phyloP scores from a whole-genome alignment of 2,329 filamentous ascomycete species.

The Alternaria arbusti region DNA sequence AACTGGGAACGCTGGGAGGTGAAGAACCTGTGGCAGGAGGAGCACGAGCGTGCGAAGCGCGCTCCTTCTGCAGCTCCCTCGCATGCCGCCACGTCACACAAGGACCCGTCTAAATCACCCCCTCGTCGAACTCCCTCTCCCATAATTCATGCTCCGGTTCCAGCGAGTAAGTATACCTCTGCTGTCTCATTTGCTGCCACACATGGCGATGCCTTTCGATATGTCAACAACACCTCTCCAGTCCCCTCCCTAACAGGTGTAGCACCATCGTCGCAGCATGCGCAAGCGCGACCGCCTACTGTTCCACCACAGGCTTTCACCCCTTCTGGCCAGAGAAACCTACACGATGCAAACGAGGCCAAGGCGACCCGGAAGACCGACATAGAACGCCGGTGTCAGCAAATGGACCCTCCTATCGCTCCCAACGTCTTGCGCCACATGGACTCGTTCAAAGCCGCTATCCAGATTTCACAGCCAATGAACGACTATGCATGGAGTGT shows the following conservation, averaged over 20 bases:
- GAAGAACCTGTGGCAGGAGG: constrained; percentile 40
- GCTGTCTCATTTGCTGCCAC: constrained; percentile 20
- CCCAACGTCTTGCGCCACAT: constrained; percentile 70
- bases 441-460: constrained; percentile 75
- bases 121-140: constrained; percentile 35
- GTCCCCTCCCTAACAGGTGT: constrained; percentile 37
- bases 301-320: constrained; percentile 43
- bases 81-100: constrained; percentile 23
- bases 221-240: constrained; percentile 27
- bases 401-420: constrained; percentile 69
- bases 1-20: constrained; percentile 79
- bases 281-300: constrained; percentile 41
- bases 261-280: constrained; percentile 37
- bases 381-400: constrained; percentile 73
- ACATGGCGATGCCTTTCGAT: constrained; percentile 20
- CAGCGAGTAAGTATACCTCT: constrained; percentile 43
- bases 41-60: constrained; percentile 16
- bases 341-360: constrained; percentile 67
- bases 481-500: constrained; percentile 73
- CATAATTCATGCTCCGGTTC: constrained; percentile 42
- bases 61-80: constrained; percentile 25
- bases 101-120: constrained; percentile 32
- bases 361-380: constrained; percentile 70
- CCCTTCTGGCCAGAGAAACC: constrained; percentile 57
- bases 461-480: constrained; percentile 71